A percentile compares a stretch with the other conserved stretches of the same genome.
Evolutionary conservation across 768 basidiomycete species (phyloP).

Genomic region (Phaeolepiota aurea): DNA sequence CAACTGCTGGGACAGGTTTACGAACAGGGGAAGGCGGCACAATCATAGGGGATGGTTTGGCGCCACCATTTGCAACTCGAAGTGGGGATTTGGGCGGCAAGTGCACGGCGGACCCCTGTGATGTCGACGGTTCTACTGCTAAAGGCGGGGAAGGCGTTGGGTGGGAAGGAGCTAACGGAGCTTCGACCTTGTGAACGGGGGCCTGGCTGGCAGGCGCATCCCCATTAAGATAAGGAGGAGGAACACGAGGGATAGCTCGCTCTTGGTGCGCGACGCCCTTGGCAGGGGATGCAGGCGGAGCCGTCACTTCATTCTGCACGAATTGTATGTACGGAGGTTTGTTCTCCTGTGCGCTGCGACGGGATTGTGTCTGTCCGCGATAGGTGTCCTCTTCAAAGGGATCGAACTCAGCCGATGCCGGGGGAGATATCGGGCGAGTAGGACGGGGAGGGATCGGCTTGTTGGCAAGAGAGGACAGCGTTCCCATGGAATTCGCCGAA

Average conservation of each 20-base stretch:
- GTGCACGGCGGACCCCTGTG: too few species aligned
- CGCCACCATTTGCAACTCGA: background rate
- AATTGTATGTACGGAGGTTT: background rate
- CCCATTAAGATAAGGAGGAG: background rate
- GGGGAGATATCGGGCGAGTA: slow-evolving; percentile 35
- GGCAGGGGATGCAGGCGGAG: background rate
- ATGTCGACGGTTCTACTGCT: too few species aligned
- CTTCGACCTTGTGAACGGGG: background rate
- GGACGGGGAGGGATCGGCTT: slow-evolving; percentile 55
- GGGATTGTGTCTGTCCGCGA: slow-evolving; percentile 9
- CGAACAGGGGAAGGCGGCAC: slow-evolving; percentile 2
- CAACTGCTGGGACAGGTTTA: slow-evolving; percentile 13
- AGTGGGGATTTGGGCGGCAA: background rate
- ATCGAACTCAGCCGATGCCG: slow-evolving; percentile 36
- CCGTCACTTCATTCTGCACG: background rate
- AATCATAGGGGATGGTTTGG: background rate
- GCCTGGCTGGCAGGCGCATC: background rate
- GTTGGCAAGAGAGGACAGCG: slow-evolving; percentile 45
- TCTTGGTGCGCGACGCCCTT: background rate
- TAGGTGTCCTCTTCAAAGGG: slow-evolving; percentile 27
- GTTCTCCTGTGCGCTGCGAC: background rate
- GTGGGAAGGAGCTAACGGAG: background rate
- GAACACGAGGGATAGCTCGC: background rate
- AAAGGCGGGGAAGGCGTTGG: background rate
- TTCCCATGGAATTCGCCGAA: slow-evolving; percentile 23